Base-by-base conservation (phyloP, 2,329 filamentous ascomycete species). In the Didymella glomerata region DNA sequence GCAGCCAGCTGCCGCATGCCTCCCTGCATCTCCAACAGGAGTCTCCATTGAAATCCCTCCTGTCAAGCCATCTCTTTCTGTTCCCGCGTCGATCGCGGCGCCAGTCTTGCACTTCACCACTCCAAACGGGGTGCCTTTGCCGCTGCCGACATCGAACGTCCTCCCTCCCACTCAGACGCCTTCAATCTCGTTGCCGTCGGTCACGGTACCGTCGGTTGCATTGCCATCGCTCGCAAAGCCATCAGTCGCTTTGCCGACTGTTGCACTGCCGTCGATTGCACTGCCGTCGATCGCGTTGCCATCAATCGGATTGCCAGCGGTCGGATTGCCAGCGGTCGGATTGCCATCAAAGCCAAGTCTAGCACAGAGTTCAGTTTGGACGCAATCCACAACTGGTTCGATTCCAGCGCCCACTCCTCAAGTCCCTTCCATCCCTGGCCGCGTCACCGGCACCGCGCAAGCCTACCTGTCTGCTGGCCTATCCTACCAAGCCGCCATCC, bases 401-500 rank as follows among this genome's bases (percentile, higher is more conserved):
- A 49, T 24, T 16, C 4, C 28, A 40, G 22, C 18, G 1, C 34
- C 47, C 4, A 40, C 20, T 2, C 14, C 24, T 18, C 22, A 24
- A 24, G 8, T 27, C 1, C 16, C 32, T 11, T 28, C 47, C 24
- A 41, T n/a, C n/a, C 24, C 24, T 2, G 47, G 47, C 34, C 47
- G 47, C 7, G 4, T 41, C 36, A 49, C 24, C 7, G 47, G 47
- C 9, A 41, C 34, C 10, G 22, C 47, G 13, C 47, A 49, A 5
- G 71, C 69, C 9, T 67, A 64, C 22, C 63, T 74, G 24, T 63
- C 62, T 11, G 50, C 65, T 9, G 71, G 68, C 10, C 22, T 50
- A 3, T 68, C 72, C 25, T 76, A 76, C 54, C 41, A 72, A 41
- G 66, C 67, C 48, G 67, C 69, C 16, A 59, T 75, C n/a, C 59